Percentiles rank a stretch among this genome's conserved stretches.
These are phyloP conservation scores for Colletotrichum tanaceti DNA, from an alignment of 2,329 filamentous ascomycete genomes.

Conservation along the genomic window DNA sequence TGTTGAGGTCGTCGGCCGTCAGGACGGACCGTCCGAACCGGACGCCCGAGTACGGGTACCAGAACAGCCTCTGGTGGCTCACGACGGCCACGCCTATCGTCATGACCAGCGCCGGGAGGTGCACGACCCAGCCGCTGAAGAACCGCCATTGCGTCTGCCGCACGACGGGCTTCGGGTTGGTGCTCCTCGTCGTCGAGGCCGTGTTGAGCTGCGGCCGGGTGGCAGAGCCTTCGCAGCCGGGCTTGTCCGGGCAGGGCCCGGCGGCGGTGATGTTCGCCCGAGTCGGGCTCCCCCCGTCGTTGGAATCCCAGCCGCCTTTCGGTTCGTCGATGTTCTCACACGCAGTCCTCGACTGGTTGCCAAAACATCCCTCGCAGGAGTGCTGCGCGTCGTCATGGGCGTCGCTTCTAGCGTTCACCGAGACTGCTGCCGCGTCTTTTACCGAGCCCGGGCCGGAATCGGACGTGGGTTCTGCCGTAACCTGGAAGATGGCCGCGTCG, in stretches of 20 bases:
- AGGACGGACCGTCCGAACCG: not conserved
- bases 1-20: slow-evolving; percentile 26
- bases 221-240: not conserved
- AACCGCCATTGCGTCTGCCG: not conserved
- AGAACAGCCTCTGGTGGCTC: slow-evolving; percentile 20
- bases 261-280: too few relatives aligned
- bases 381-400: too few relatives aligned
- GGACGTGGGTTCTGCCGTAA: too few relatives aligned
- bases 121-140: slow-evolving; percentile 25
- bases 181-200: not conserved
- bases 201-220: not conserved
- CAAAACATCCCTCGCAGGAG: too few relatives aligned
- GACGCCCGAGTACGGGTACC: slow-evolving; percentile 20
- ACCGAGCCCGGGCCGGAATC: too few relatives aligned
- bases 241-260: not conserved
- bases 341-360: too few relatives aligned
- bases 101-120: slow-evolving; percentile 21
- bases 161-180: not conserved
- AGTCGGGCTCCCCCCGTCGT: not conserved
- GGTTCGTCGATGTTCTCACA: not conserved
- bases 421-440: not conserved
- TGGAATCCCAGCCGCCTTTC: not conserved
- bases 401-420: not conserved
- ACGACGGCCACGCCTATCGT: slow-evolving; percentile 16
- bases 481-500: not conserved